Base-by-base conservation (phyloP, 2,329 filamentous ascomycete species). In the Arthroderma sp. region DNA sequence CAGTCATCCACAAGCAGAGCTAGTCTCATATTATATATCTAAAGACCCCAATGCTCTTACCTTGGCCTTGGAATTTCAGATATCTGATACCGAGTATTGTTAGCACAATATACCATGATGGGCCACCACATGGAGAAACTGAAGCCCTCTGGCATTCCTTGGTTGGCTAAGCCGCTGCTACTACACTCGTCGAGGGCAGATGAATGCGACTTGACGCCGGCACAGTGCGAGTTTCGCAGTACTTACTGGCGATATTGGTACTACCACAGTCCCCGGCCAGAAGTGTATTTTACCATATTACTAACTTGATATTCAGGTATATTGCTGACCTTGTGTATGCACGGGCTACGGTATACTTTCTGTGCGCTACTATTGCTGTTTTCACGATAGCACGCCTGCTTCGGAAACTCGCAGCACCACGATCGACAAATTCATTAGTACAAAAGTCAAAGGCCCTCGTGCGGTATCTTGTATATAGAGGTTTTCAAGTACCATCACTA, bases 311-410 rank as follows among this genome's bases (percentile, higher is more conserved):
- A 41, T 51, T 13, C 53, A 25, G 77, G 77, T 80, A 80, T 61
- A 66, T 79, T 57, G 76, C 79, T 21, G 80, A 82, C 62, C 74
- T 77, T 60, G 73, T 76, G 37, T 82, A 77, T 61, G 77, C 75
- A 0, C 65, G 81, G 2, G 73, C 73, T 5, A 81, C 79, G 0
- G 67, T 81, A 2, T 79, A 77, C 47, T 78, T 82, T 61, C 76
- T 81, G 65, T 69, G 78, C 61, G 70, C 71, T 0, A 66, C 68
- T n/a, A 76, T 81, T 56, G 69, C 72, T 1, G 58, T 80, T 11
- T 81, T 79, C 60, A 66, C 73, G 23, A 65, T 81, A 17, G 66
- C 68, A 2, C 66, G 73, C 52, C 62, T 74, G 15, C 58, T 73
- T 41, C 21, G n/a, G 5, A 43, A 9, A 43, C 13, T 21, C 11